Evolutionary conservation across 2,329 filamentous ascomycete genomes (phyloP).

Genomic region (Rhynchosporium agropyri): DNA sequence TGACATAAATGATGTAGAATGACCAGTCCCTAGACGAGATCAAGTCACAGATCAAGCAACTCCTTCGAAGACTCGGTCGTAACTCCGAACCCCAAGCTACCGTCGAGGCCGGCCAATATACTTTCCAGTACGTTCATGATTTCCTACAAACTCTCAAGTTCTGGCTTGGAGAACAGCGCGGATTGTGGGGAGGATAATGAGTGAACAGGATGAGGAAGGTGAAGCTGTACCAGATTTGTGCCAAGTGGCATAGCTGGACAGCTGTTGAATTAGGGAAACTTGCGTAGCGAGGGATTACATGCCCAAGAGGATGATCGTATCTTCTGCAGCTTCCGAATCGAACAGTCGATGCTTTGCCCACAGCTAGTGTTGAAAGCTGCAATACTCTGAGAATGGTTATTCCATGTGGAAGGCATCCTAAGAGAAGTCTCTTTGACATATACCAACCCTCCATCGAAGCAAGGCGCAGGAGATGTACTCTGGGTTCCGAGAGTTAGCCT

Average conservation of each 20-base stretch:
- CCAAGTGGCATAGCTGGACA: background rate
- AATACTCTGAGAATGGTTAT: background rate
- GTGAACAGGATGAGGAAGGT: background rate
- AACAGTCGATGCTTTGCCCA: background rate
- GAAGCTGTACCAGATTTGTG: background rate
- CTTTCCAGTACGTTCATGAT: constrained; percentile 70
- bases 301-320: background rate
- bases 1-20: constrained; percentile 48
- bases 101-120: constrained; percentile 83
- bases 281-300: background rate
- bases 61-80: constrained; percentile 84
- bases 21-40: constrained; percentile 80
- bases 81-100: constrained; percentile 89
- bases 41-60: constrained; percentile 87
- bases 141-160: background rate
- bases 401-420: background rate
- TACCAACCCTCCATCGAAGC: background rate
- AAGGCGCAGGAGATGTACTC: background rate
- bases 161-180: background rate
- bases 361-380: background rate
- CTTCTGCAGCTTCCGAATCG: background rate
- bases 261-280: background rate
- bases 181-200: background rate
- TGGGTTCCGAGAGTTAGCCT: background rate
- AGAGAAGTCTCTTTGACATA: background rate